Evolutionary conservation across 495 filamentous ascomycete species (phyloP), one percentile per base, ranked within the genome.

Genomic region (Darksidea phi): DNA sequence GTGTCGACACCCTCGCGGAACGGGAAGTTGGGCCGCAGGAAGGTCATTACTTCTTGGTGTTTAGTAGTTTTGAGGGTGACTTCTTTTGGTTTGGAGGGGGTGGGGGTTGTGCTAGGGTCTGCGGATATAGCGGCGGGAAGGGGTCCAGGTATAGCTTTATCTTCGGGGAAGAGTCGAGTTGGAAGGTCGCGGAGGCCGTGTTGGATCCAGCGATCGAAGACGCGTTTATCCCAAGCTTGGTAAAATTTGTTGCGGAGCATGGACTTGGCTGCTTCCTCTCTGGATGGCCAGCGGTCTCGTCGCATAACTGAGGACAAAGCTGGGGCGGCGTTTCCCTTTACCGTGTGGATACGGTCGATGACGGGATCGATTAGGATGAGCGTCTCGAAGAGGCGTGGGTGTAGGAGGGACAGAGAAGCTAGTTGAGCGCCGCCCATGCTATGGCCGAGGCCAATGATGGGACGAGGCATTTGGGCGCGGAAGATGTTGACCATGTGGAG

Each of bases 361-460:
- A 89, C 85, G 5, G 92, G 91, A 71, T 97, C 93, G 1, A 97
- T 75, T 6, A 95, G 80, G 48, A 95, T 78, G 6, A 96, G 68
- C 1, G 84, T 84, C 51, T 85, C 80, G 59, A 97, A 79, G 10
- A 97, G 83, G 3, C 91, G 85, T 8, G 94, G 91, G 75, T 96
- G 89, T 61, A 91, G 79, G 13, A 94, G 76, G 17, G 89, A 77
- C 10, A 86, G 69, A 63, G 82, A 78, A 45, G 72, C 69, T 62
- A 90, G 80, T 51, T 88, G 81, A 69, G 81, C 82, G 59, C 82
- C 92, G 64, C 94, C 94, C 79, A 91, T 88, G 71, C 88, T 93
- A 74, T 98, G 94, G 20, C 94, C 94, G 2, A 98, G 71, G 26
- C 92, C 94, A 57, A 97, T 75, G n/a, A 97, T 74, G 5, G 94